phyloP scores from a whole-genome alignment of 2,329 filamentous ascomycete genomes.

The Hyphodiscus sp. region DNA sequence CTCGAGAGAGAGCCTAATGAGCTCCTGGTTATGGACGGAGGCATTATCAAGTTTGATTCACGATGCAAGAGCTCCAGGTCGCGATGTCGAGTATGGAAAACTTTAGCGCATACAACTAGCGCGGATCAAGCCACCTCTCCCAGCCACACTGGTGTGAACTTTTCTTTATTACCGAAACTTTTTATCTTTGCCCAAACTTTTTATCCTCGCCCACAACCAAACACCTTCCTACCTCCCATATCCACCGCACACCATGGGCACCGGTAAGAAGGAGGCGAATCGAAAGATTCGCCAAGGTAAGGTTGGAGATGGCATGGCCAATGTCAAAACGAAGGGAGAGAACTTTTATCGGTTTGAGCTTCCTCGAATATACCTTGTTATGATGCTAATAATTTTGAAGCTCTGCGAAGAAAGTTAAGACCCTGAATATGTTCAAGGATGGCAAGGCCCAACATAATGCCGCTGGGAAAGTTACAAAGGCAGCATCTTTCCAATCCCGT shows the following conservation, averaged over 20 bases:
- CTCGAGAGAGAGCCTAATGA: constrained; percentile 27
- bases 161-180: constrained; percentile 14
- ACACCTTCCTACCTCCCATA: constrained; percentile 4
- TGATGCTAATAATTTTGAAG: constrained; percentile 26
- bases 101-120: constrained; percentile 1
- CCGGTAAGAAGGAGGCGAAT: constrained; percentile 82
- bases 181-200: constrained; percentile 15
- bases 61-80: neutral
- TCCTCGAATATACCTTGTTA: neutral
- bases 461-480: constrained; percentile 74
- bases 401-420: constrained; percentile 80
- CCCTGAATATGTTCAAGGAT: constrained; percentile 84
- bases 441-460: constrained; percentile 78
- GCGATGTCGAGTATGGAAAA: constrained; percentile 1
- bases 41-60: constrained; percentile 15
- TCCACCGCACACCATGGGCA: constrained; percentile 57
- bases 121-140: constrained; percentile 4
- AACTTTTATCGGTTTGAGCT: constrained; percentile 81
- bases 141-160: constrained; percentile 17
- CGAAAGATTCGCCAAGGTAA: constrained; percentile 83
- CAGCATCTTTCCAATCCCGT: constrained; percentile 75
- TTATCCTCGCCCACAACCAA: constrained; percentile 8
- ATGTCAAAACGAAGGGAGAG: constrained; percentile 91
- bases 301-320: constrained; percentile 77
- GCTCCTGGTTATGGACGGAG: constrained; percentile 21